These are phyloP conservation scores for Pseudofabraea citricarpa DNA, from an alignment of 2,329 filamentous ascomycete species.

Conservation along the genomic window DNA sequence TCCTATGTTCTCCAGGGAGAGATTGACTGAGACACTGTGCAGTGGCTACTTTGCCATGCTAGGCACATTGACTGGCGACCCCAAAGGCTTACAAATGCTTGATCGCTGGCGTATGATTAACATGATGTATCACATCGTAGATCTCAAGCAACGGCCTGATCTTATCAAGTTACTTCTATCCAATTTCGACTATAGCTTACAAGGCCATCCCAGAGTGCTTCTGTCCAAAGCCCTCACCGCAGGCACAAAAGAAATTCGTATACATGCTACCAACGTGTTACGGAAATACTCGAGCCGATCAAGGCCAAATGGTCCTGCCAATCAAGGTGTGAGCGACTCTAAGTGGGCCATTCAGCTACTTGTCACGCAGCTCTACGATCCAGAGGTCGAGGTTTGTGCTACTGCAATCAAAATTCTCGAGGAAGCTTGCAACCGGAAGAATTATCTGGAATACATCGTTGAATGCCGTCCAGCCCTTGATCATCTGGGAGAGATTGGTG, in stretches of 20 bases:
- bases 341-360: conserved; percentile 95
- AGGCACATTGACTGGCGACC: conserved; percentile 78
- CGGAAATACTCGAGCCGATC: conserved; percentile 75
- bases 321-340: conserved; percentile 55
- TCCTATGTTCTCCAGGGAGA: conserved; percentile 82
- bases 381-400: conserved; percentile 93
- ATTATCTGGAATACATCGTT: conserved; percentile 90
- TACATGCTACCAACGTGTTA: conserved; percentile 80
- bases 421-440: conserved; percentile 90
- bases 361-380: conserved; percentile 98
- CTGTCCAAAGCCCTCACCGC: conserved; percentile 91
- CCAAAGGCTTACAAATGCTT: conserved; percentile 80
- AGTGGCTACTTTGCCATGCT: conserved; percentile 93
- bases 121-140: conserved; percentile 98
- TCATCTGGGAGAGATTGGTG: conserved; percentile 93
- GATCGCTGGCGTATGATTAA: conserved; percentile 98
- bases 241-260: conserved; percentile 85
- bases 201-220: conserved; percentile 86
- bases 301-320: conserved; percentile 31
- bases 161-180: conserved; percentile 82
- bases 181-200: conserved; percentile 86
- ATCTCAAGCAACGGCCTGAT: conserved; percentile 85
- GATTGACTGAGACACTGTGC: conserved; percentile 81
- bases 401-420: conserved; percentile 96
- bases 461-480: conserved; percentile 92